phyloP scores from a whole-genome alignment of 2,329 filamentous ascomycete genomes.

The Xenosphaeropsis pyriputrescens region DNA sequence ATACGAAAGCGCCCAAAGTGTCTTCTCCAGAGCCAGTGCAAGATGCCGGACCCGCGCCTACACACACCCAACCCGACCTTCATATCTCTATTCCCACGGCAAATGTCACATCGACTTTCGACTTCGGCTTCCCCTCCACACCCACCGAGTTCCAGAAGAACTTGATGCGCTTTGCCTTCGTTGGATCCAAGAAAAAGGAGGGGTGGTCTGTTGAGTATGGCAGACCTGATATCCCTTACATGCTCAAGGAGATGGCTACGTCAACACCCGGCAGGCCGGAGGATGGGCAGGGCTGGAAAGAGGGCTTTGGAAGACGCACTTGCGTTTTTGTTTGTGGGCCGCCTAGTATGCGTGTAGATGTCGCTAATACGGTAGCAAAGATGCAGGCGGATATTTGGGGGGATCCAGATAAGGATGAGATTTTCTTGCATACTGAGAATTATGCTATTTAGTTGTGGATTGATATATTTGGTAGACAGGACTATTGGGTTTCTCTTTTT shows the following conservation, averaged over 20 bases:
- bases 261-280: slow-evolving; percentile 20
- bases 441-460: slow-evolving; percentile 53
- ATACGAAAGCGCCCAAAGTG: neutral
- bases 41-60: slow-evolving; percentile 1
- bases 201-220: slow-evolving; percentile 92
- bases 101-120: slow-evolving; percentile 32
- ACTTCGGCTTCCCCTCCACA: slow-evolving; percentile 70
- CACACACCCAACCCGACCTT: slow-evolving; percentile 8
- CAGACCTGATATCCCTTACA: slow-evolving; percentile 73
- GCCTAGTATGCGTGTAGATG: slow-evolving; percentile 72
- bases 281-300: slow-evolving; percentile 42
- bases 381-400: slow-evolving; percentile 76
- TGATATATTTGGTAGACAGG: too few species aligned
- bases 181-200: slow-evolving; percentile 52
- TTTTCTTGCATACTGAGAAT: slow-evolving; percentile 91
- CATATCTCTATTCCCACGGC: slow-evolving; percentile 10
- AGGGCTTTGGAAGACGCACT: slow-evolving; percentile 63
- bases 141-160: slow-evolving; percentile 82
- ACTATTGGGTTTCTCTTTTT: too few species aligned
- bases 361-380: slow-evolving; percentile 70
- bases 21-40: slow-evolving; percentile 2
- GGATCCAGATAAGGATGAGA: slow-evolving; percentile 67
- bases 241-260: slow-evolving; percentile 69
- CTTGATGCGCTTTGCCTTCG: slow-evolving; percentile 80
- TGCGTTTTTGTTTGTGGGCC: slow-evolving; percentile 92